These are phyloP conservation scores for Tetragonia tetragonoides DNA, from an alignment of 148 eudicot species.

Conservation along the genomic window DNA sequence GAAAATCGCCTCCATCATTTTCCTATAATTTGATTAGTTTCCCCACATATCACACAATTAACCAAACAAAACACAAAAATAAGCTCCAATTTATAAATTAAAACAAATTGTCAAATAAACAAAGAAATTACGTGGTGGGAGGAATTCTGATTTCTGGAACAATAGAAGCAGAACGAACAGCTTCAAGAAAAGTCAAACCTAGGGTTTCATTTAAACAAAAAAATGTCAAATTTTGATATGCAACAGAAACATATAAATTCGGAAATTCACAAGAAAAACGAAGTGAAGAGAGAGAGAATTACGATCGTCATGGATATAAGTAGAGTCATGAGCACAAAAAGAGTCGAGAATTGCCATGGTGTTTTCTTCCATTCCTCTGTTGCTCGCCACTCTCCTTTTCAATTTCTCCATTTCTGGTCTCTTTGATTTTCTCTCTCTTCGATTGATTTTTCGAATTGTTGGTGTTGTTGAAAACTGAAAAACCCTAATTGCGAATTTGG, in stretches of 20 bases:
- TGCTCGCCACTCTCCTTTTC: conserved; percentile 21
- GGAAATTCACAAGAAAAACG: not conserved
- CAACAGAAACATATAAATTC: not conserved
- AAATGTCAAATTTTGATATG: not conserved
- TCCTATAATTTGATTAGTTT: conserved; percentile 29
- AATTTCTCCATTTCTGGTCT: conserved; percentile 30
- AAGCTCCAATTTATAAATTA: not conserved
- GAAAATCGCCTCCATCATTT: conserved; percentile 74
- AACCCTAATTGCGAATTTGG: conserved; percentile 11
- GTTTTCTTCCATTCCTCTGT: conserved; percentile 64
- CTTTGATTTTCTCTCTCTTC: not conserved
- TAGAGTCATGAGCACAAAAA: conserved; percentile 44
- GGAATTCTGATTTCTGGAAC: conserved; percentile 55
- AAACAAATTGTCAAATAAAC: not conserved
- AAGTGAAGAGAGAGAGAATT: not conserved
- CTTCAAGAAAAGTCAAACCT: conserved; percentile 78
- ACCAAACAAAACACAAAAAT: not conserved
- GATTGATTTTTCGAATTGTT: not conserved
- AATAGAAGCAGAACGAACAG: conserved; percentile 67
- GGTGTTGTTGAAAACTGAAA: not conserved
- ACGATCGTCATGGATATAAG: conserved; percentile 53
- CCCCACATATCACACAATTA: conserved; percentile 5
- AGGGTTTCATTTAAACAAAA: conserved; percentile 15
- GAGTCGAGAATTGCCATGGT: conserved; percentile 69
- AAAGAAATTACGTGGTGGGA: conserved; percentile 54